Conservation (phyloP, 768 basidiomycete genomes). For the Lactarius evosmus region DNA sequence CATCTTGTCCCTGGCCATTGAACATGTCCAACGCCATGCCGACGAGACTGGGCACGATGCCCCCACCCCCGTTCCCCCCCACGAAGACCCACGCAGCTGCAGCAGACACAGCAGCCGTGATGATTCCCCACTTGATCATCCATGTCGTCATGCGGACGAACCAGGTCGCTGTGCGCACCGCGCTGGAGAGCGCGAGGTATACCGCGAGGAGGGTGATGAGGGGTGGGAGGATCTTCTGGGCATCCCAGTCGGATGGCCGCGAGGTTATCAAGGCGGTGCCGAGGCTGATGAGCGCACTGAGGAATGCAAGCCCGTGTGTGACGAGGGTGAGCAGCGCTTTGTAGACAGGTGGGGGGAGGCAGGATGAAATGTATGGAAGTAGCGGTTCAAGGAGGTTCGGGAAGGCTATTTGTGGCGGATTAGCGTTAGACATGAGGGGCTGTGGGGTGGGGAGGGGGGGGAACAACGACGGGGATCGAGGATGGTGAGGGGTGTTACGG, state of each 20-base stretch:
- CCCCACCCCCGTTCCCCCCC: conserved; percentile 34
- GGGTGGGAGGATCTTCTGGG: conserved; percentile 66
- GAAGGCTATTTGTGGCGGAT: conserved; percentile 32
- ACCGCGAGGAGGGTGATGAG: conserved; percentile 67
- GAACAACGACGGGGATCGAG: neutral
- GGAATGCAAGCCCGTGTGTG: conserved; percentile 50
- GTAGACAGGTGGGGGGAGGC: conserved; percentile 56
- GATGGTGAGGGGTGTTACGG: neutral
- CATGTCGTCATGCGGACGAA: conserved; percentile 62
- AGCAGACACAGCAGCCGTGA: conserved; percentile 54
- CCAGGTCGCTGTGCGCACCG: conserved; percentile 79
- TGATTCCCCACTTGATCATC: conserved; percentile 73
- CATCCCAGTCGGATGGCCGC: conserved; percentile 60
- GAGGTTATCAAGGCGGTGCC: conserved; percentile 47
- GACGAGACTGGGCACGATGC: conserved; percentile 41
- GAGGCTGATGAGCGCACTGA: conserved; percentile 49
- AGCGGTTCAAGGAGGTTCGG: conserved; percentile 53
- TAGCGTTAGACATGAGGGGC: conserved; percentile 19
- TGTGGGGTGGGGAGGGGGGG: neutral
- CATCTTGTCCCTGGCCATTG: conserved; percentile 6
- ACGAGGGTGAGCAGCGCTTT: conserved; percentile 48
- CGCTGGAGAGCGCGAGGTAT: conserved; percentile 71
- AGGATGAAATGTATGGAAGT: conserved; percentile 51
- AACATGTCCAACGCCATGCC: conserved; percentile 39
- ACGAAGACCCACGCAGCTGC: conserved; percentile 52